Conservation (phyloP, 192 early-diverging fungal species). For the Allomyces macrogynus region DNA sequence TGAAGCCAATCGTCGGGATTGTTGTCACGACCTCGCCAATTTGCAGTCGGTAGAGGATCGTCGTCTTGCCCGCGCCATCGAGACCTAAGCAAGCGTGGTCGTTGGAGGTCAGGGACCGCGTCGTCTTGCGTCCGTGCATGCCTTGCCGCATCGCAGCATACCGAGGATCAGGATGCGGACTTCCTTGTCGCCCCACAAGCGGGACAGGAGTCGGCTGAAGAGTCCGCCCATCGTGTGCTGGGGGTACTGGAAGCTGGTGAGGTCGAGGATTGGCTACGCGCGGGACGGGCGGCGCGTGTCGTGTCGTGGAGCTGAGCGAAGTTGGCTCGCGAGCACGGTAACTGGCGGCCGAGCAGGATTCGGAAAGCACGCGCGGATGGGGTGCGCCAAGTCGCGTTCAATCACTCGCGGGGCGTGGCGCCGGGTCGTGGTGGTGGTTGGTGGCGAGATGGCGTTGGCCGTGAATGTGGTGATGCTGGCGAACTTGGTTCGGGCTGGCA, state of each 20-base stretch:
- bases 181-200: conserved; percentile 84
- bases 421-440: no score
- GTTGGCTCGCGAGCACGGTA: no score
- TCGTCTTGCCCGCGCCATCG: conserved; percentile 43
- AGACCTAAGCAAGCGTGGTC: conserved; percentile 15
- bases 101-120: conserved; percentile 41
- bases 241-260: background rate
- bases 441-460: no score
- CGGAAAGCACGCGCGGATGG: background rate
- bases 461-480: no score
- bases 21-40: conserved; percentile 94
- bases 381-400: background rate
- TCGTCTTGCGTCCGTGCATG: conserved; percentile 20
- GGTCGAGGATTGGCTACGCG: background rate
- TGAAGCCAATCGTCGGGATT: conserved; percentile 73
- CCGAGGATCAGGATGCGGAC: conserved; percentile 93
- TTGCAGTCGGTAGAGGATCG: conserved; percentile 40
- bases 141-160: conserved; percentile 88
- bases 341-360: background rate
- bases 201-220: conserved; percentile 49
- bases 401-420: no score
- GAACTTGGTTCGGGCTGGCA: no score
- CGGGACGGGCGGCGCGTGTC: background rate
- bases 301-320: no score
- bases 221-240: conserved; percentile 6